phyloP scores from a whole-genome alignment of 345 rosid species.

The Moringa oleifera region DNA sequence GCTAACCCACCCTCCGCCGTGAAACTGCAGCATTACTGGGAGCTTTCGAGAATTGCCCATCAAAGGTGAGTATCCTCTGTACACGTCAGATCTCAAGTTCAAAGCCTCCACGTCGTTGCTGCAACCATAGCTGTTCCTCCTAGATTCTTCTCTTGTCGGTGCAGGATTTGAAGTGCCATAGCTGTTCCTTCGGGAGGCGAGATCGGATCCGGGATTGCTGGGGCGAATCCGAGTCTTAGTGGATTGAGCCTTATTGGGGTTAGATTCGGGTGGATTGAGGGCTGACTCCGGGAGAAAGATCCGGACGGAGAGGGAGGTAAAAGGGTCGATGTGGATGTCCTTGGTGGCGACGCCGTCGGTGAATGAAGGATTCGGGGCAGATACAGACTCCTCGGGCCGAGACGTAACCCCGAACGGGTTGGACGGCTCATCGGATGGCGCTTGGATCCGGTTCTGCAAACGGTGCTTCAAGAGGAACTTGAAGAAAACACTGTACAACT shows the following conservation, averaged over 20 bases:
- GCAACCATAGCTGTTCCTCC: slow-evolving; percentile 49
- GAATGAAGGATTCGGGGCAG: slow-evolving; percentile 71
- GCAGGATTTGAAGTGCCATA: slow-evolving; percentile 28
- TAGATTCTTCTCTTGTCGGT: slow-evolving; percentile 22
- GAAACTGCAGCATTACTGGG: slow-evolving; percentile 84
- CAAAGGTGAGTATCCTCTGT: slow-evolving; percentile 69
- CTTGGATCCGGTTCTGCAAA: slow-evolving; percentile 69
- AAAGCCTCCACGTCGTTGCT: slow-evolving; percentile 32
- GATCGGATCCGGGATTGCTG: slow-evolving; percentile 26
- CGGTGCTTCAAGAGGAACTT: slow-evolving; percentile 82
- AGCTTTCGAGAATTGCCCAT: slow-evolving; percentile 40
- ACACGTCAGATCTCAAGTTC: slow-evolving; percentile 46
- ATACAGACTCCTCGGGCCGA: slow-evolving; percentile 75
- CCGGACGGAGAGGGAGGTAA: slow-evolving; percentile 72
- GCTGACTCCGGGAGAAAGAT: slow-evolving; percentile 90
- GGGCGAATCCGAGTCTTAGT: slow-evolving; percentile 20
- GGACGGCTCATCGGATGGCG: slow-evolving; percentile 38
- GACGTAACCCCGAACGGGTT: slow-evolving; percentile 63
- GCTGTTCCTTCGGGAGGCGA: slow-evolving; percentile 45
- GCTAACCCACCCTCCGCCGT: slow-evolving; percentile 97
- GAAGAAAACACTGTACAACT: slow-evolving; percentile 91
- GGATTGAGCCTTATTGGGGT: slow-evolving; percentile 22
- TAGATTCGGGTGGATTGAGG: slow-evolving; percentile 49
- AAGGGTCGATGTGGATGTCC: slow-evolving; percentile 92
- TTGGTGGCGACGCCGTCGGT: slow-evolving; percentile 90